These are phyloP conservation scores for Paraphaeosphaeria minitans DNA, from an alignment of 2,329 filamentous ascomycete species.

Conservation along the genomic window DNA sequence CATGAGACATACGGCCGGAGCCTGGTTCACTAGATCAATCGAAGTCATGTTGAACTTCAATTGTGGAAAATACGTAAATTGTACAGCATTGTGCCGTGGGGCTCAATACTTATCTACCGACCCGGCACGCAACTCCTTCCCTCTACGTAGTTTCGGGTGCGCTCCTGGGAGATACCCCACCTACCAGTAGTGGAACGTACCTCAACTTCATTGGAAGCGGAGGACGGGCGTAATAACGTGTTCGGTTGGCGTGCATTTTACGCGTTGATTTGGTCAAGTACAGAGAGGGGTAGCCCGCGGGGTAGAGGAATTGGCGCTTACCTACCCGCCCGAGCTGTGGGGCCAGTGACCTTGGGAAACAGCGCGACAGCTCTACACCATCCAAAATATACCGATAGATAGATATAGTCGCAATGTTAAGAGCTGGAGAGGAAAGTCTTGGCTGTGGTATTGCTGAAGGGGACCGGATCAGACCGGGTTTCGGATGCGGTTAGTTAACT, in stretches of 20 bases:
- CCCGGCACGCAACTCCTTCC: background rate
- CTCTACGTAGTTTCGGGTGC: background rate
- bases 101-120: background rate
- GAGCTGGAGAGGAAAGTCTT: background rate
- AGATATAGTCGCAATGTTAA: background rate
- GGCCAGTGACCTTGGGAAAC: background rate
- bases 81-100: background rate
- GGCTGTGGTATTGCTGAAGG: background rate
- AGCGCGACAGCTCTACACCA: background rate
- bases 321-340: background rate
- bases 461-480: background rate
- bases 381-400: background rate
- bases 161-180: background rate
- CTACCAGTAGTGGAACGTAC: background rate
- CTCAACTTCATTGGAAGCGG: background rate
- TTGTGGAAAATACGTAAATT: background rate
- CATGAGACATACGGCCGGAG: slow-evolving; percentile 12
- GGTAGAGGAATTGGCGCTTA: slow-evolving; percentile 3
- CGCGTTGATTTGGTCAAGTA: background rate
- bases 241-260: background rate
- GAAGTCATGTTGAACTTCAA: slow-evolving; percentile 7
- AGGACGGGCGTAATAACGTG: background rate
- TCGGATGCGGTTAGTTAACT: background rate
- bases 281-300: slow-evolving; percentile 11
- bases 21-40: slow-evolving; percentile 14